Conservation (phyloP, 2,329 filamentous ascomycete genomes). For the Xylariaceae sp. region DNA sequence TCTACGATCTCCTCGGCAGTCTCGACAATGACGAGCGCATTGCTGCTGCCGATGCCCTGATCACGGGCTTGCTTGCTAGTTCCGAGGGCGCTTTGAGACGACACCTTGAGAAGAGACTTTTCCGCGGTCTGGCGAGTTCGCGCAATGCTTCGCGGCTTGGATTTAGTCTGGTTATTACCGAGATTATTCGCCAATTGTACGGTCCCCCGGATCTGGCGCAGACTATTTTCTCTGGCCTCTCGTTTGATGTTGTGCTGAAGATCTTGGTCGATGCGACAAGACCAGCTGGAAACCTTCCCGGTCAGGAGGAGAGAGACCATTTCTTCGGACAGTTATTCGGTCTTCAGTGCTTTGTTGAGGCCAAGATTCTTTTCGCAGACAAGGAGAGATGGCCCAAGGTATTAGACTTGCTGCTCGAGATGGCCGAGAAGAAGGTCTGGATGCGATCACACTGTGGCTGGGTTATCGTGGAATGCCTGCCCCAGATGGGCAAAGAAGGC, state of each 20-base stretch:
- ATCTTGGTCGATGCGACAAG: conserved; percentile 53
- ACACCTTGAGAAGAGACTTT: conserved; percentile 63
- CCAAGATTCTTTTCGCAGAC: conserved; percentile 62
- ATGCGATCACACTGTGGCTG: conserved; percentile 81
- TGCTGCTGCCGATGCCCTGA: conserved; percentile 52
- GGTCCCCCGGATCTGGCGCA: conserved; percentile 42
- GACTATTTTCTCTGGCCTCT: conserved; percentile 47
- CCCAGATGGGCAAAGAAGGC: conserved; percentile 54
- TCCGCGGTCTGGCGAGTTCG: conserved; percentile 83
- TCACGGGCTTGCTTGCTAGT: conserved; percentile 49
- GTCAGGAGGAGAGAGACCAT: conserved; percentile 79
- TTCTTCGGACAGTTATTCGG: conserved; percentile 83
- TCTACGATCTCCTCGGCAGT: conserved; percentile 59
- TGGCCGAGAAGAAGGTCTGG: conserved; percentile 82
- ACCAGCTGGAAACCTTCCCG: conserved; percentile 47
- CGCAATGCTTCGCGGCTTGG: conserved; percentile 83
- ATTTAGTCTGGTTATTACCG: conserved; percentile 82
- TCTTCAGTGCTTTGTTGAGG: conserved; percentile 77
- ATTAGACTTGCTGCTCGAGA: conserved; percentile 65
- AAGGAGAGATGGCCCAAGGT: conserved; percentile 59
- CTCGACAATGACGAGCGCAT: conserved; percentile 53
- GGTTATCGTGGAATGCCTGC: conserved; percentile 68
- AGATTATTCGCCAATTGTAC: conserved; percentile 69
- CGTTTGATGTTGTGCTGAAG: conserved; percentile 50
- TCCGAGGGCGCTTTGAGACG: conserved; percentile 51